These are phyloP conservation scores for Aspergillus sp. DNA, from an alignment of 2,329 filamentous ascomycete species.

Conservation along the genomic window DNA sequence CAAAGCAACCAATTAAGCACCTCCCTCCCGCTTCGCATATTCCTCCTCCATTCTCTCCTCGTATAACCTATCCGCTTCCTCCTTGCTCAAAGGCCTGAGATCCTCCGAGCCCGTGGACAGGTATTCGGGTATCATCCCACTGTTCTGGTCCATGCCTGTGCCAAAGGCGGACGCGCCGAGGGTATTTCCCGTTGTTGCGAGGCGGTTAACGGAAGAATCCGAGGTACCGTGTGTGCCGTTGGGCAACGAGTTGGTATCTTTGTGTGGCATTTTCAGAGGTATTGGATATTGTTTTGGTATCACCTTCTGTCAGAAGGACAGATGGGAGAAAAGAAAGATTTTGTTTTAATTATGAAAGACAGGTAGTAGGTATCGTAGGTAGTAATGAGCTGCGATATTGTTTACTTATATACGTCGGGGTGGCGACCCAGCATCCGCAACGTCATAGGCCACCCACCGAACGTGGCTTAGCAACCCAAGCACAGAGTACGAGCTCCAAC, in stretches of 20 bases:
- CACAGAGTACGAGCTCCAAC: too few species aligned
- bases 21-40: slow-evolving; percentile 48
- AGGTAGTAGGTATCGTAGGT: too few species aligned
- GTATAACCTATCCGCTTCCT: slow-evolving; percentile 47
- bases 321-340: not conserved
- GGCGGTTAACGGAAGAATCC: not conserved
- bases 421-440: too few species aligned
- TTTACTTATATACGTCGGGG: too few species aligned
- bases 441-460: too few species aligned
- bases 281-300: too few species aligned
- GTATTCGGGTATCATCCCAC: slow-evolving; percentile 22
- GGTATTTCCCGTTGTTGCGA: not conserved
- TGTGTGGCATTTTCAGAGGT: not conserved
- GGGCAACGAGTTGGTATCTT: not conserved
- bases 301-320: too few species aligned
- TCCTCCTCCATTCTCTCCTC: slow-evolving; percentile 52
- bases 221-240: not conserved
- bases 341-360: too few species aligned
- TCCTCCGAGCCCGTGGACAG: slow-evolving; percentile 17
- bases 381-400: too few species aligned
- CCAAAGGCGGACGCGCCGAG: slow-evolving; percentile 8
- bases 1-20: slow-evolving; percentile 33
- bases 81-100: slow-evolving; percentile 37
- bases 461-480: too few species aligned
- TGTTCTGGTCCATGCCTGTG: slow-evolving; percentile 18